Conservation (phyloP, 345 rosid genomes). For the Leavenworthia alabamica region DNA sequence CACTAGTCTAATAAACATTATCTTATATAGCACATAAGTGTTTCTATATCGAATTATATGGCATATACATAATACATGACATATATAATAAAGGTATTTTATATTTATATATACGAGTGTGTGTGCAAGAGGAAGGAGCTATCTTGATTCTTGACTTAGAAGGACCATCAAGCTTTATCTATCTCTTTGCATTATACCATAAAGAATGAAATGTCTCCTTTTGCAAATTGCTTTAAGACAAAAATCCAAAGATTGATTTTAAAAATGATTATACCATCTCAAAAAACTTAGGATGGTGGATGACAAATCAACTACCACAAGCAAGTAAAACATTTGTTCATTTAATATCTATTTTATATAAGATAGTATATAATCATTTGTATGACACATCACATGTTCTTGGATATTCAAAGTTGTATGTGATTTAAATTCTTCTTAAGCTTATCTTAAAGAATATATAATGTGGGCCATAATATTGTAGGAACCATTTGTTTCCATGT, state of each 20-base stretch:
- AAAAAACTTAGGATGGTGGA: too few species aligned
- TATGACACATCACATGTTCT: too few species aligned
- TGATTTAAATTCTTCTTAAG: too few species aligned
- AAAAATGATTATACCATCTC: too few species aligned
- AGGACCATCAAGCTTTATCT: conserved; percentile 12
- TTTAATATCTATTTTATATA: too few species aligned
- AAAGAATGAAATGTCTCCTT: neutral
- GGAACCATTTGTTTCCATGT: conserved; percentile 29
- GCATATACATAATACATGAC: too few species aligned
- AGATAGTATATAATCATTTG: too few species aligned
- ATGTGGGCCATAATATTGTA: neutral
- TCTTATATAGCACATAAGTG: neutral
- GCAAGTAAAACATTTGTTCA: neutral
- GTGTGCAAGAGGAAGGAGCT: neutral
- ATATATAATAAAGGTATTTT: neutral
- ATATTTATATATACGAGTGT: neutral
- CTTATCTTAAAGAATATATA: too few species aligned
- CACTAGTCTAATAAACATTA: neutral
- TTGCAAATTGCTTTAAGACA: neutral
- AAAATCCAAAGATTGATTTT: neutral
- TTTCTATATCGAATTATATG: neutral
- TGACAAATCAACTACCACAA: too few species aligned
- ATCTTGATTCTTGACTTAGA: conserved; percentile 22
- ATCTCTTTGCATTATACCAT: neutral
- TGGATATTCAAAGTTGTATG: too few species aligned